Evolutionary conservation across 805 yeast genomes (phyloP), one percentile per base, ranked within the genome.

Genomic region (Candida boleticola): DNA sequence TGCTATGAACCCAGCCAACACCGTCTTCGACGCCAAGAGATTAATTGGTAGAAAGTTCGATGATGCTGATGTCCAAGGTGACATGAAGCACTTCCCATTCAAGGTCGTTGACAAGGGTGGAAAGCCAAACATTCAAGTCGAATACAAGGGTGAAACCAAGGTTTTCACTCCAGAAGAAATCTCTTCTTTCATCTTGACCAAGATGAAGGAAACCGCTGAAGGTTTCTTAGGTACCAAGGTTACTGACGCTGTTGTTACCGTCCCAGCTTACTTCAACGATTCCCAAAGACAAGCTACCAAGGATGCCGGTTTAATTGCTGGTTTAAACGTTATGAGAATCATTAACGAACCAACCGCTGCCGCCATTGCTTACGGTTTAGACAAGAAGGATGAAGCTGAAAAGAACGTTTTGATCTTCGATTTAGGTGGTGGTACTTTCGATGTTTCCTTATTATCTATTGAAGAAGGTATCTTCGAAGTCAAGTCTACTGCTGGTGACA

Each of bases 211-310:
- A 69, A 82, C 78, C 66, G 88, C 89, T 60, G 88, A 82, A 75
- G 83, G 85, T 50, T 79, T 79, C 74, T 76, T 82, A 57, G 89
- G 86, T 60, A 73, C 77, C 65, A 73, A 71, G 58, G 87, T 82
- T 46, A 83, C 90, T 39, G 89, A 87, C 57, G 96, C 96, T 25
- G 96, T 87, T 50, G 93, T 87, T 51, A 88, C 96, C 32, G 96
- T 87, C 44, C 96, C 96, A 53, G 96, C 96, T 43, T 87, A 87
- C 72, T 87, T 87, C 77, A 88, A 86, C 65, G 95, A 87, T 71
- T 92, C 95, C 48, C 96, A 87, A 73, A 83, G 95, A 73, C 95
- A 87, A 68, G 95, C 96, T 52, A 87, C 96, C 45, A 87, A 87
- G 74, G 95, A 87, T 65, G 95, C 95, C 34, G 95, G 95, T 75